Conservation (phyloP, 2,329 filamentous ascomycete genomes). For the Paraconiothyrium brasiliense region DNA sequence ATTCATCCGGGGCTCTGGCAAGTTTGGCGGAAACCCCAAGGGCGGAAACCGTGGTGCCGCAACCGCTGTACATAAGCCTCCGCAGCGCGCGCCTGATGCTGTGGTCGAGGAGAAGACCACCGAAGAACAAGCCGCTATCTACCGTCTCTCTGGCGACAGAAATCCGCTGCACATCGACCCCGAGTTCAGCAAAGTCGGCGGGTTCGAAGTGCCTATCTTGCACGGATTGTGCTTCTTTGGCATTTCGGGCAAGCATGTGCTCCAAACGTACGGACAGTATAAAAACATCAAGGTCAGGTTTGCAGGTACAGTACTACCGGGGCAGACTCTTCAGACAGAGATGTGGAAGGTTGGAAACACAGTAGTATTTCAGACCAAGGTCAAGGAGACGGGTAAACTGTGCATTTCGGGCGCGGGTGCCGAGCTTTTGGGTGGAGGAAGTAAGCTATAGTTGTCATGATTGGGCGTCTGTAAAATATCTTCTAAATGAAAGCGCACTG, state of each 20-base stretch:
- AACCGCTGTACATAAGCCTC: conserved; percentile 81
- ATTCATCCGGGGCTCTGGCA: conserved; percentile 90
- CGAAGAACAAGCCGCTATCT: conserved; percentile 91
- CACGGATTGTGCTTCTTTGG: conserved; percentile 98
- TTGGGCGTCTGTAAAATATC: background rate
- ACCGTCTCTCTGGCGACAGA: conserved; percentile 91
- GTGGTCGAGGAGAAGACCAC: conserved; percentile 87
- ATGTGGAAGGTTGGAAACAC: conserved; percentile 90
- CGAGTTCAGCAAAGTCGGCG: conserved; percentile 90
- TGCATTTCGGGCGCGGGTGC: conserved; percentile 83
- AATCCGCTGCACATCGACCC: conserved; percentile 98
- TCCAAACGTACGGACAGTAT: conserved; percentile 81
- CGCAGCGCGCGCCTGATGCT: conserved; percentile 78
- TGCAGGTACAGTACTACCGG: conserved; percentile 84
- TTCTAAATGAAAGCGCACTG: background rate
- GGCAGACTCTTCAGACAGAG: conserved; percentile 88
- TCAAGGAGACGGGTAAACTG: conserved; percentile 92
- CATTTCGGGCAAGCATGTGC: conserved; percentile 88
- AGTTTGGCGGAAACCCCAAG: conserved; percentile 86
- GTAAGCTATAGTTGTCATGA: conserved; percentile 45
- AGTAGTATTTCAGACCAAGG: conserved; percentile 85
- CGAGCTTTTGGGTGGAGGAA: conserved; percentile 69
- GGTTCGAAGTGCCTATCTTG: conserved; percentile 92
- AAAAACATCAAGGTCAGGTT: conserved; percentile 95
- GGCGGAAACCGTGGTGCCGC: conserved; percentile 79